phyloP scores from a whole-genome alignment of 805 yeast genomes.

The Candida railenensis region DNA sequence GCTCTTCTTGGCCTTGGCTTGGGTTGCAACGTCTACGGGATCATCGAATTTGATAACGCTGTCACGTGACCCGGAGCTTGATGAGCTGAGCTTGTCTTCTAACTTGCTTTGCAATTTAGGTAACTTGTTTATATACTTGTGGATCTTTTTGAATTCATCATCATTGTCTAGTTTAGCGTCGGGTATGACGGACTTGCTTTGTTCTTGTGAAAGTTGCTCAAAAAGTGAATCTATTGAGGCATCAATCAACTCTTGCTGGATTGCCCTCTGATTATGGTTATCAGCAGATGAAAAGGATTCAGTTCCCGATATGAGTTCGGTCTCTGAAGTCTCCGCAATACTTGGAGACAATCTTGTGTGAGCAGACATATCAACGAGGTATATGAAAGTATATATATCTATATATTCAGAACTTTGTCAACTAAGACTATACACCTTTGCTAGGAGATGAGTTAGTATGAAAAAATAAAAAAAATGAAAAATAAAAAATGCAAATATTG shows the following conservation, averaged over 20 bases:
- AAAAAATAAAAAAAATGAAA: too few relatives aligned
- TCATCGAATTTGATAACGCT: slow-evolving; percentile 41
- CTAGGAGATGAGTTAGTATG: neutral
- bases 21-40: slow-evolving; percentile 31
- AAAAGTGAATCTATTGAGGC: slow-evolving; percentile 32
- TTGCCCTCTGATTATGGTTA: neutral
- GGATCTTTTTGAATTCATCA: slow-evolving; percentile 34
- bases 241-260: neutral
- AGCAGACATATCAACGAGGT: slow-evolving; percentile 11
- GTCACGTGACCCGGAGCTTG: slow-evolving; percentile 12
- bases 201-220: slow-evolving; percentile 26
- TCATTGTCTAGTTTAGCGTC: slow-evolving; percentile 2
- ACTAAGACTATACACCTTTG: neutral
- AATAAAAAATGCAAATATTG: too few relatives aligned
- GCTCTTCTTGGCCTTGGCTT: slow-evolving; percentile 14
- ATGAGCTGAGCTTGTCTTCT: slow-evolving; percentile 18
- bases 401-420: neutral
- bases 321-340: slow-evolving; percentile 25
- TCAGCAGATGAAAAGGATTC: slow-evolving; percentile 15
- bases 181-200: slow-evolving; percentile 1
- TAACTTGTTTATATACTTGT: slow-evolving; percentile 29
- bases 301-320: slow-evolving; percentile 19
- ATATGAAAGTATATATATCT: neutral
- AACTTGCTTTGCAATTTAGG: slow-evolving; percentile 40
- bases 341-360: slow-evolving; percentile 12